A percentile compares a stretch with the other conserved stretches of the same genome.
phyloP scores from a whole-genome alignment of 2,329 filamentous ascomycete species.

The Trichoderma arundinaceum region DNA sequence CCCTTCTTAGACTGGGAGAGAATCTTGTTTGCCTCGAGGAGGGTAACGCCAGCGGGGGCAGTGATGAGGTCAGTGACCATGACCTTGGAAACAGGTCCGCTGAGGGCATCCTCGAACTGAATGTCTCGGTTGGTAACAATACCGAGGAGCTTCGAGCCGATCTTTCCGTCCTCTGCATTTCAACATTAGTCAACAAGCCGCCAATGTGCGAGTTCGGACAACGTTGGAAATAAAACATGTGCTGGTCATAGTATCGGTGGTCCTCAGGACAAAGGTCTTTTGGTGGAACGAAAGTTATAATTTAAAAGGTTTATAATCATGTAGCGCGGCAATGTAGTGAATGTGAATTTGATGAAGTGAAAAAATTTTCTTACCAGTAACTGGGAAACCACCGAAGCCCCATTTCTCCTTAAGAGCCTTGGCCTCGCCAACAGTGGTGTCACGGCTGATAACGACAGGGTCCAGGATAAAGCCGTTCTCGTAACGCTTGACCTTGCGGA shows the following conservation, averaged over 20 bases:
- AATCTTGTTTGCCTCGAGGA: constrained; percentile 89
- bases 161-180: constrained; percentile 78
- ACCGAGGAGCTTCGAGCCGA: constrained; percentile 93
- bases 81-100: constrained; percentile 79
- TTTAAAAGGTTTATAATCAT: constrained; percentile 81
- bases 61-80: constrained; percentile 97
- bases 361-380: constrained; percentile 78
- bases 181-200: constrained; percentile 31
- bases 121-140: constrained; percentile 98
- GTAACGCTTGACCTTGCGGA: constrained; percentile 97
- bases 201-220: neutral
- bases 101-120: constrained; percentile 84
- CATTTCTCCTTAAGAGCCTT: constrained; percentile 95
- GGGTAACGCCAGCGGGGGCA: constrained; percentile 78
- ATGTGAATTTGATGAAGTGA: constrained; percentile 27
- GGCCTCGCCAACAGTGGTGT: constrained; percentile 88
- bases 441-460: constrained; percentile 86
- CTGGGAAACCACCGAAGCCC: constrained; percentile 97
- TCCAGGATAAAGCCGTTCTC: constrained; percentile 99
- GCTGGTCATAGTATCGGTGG: constrained; percentile 46
- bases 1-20: constrained; percentile 97
- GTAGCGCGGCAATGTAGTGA: constrained; percentile 25
- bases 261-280: constrained; percentile 90
- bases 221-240: constrained; percentile 31
- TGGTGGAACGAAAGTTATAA: constrained; percentile 99